Conservation (phyloP, 208 protist species). For the Trypanosoma boissoni region DNA sequence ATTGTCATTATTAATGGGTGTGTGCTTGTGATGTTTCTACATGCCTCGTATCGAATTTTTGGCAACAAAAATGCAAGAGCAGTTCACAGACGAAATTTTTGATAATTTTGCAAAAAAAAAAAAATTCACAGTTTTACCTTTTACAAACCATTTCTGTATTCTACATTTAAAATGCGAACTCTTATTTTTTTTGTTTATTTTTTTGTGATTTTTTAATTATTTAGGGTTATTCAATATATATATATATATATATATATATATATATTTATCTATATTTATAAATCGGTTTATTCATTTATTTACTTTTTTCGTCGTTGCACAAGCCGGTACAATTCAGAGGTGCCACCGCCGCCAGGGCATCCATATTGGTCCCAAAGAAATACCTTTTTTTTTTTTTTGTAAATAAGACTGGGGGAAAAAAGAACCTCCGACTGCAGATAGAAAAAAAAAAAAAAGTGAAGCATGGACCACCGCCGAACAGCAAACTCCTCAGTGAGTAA, state of each 20-base stretch:
- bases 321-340: too few species aligned
- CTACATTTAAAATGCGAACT: not conserved
- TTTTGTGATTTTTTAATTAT: not conserved
- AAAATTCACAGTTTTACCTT: not conserved
- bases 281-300: too few species aligned
- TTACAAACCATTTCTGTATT: not conserved
- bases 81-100: too few species aligned
- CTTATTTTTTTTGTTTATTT: not conserved
- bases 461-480: too few species aligned
- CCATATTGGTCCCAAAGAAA: too few species aligned
- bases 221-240: not conserved
- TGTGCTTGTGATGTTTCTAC: not conserved
- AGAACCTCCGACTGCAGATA: not conserved
- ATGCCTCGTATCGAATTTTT: not conserved
- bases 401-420: not conserved
- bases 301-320: too few species aligned
- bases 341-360: too few species aligned
- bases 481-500: not conserved
- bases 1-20: too few species aligned
- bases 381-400: not conserved
- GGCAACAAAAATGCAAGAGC: too few species aligned
- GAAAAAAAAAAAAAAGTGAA: not conserved
- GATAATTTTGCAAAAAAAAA: too few species aligned
- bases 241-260: too few species aligned
- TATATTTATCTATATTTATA: too few species aligned